These are phyloP conservation scores for Leonotis leonurus DNA, from an alignment of 257 asterid species.

Conservation along the genomic window DNA sequence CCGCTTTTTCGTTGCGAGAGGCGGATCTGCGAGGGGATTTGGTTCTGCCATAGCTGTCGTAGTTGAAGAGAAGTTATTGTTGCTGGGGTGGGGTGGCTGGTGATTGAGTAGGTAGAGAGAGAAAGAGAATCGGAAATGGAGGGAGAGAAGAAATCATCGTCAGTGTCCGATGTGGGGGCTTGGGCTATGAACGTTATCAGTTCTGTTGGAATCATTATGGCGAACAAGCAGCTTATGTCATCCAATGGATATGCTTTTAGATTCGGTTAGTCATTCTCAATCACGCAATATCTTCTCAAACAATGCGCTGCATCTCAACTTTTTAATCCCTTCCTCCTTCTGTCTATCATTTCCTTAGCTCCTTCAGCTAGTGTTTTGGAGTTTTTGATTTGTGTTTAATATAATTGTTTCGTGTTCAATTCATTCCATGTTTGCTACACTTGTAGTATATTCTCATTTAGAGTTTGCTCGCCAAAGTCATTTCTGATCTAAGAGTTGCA, in stretches of 20 bases:
- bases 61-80: not conserved
- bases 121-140: slow-evolving; percentile 51
- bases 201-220: slow-evolving; percentile 94
- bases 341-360: not conserved
- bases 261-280: slow-evolving; percentile 51
- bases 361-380: not conserved
- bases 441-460: not conserved
- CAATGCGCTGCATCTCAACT: slow-evolving; percentile 10
- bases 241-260: slow-evolving; percentile 63
- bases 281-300: not conserved
- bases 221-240: slow-evolving; percentile 94
- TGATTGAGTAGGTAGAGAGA: slow-evolving; percentile 15
- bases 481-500: not conserved
- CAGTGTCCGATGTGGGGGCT: slow-evolving; percentile 87
- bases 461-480: not conserved
- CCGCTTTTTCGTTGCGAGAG: slow-evolving; percentile 18
- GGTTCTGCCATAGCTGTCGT: not conserved
- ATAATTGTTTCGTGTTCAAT: not conserved
- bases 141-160: slow-evolving; percentile 56
- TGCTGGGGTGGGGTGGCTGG: slow-evolving; percentile 4
- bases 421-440: not conserved
- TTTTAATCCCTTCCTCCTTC: not conserved
- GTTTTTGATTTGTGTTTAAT: slow-evolving; percentile 6
- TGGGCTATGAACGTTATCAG: slow-evolving; percentile 97
- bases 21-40: slow-evolving; percentile 26